A percentile compares a stretch with the other conserved stretches of the same genome.
These are phyloP conservation scores for Aschersonia sp. DNA, from an alignment of 2,329 filamentous ascomycete genomes.

Conservation along the genomic window DNA sequence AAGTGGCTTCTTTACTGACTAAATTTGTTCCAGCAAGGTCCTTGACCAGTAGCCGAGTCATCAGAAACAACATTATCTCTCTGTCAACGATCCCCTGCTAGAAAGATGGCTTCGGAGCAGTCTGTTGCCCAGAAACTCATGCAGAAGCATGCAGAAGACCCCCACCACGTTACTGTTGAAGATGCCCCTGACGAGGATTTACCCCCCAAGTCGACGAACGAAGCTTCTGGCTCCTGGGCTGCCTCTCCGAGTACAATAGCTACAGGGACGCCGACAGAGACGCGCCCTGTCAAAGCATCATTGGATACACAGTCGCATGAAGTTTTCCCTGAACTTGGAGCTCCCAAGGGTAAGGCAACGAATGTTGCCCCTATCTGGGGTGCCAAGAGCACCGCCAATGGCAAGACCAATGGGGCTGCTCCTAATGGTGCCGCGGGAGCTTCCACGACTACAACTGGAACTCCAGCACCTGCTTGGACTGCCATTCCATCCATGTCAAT, in stretches of 20 bases:
- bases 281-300: conserved; percentile 23
- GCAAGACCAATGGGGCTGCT: conserved; percentile 38
- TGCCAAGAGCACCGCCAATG: conserved; percentile 44
- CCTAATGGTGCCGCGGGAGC: conserved; percentile 41
- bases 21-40: neutral
- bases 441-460: conserved; percentile 48
- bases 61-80: neutral
- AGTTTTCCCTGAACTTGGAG: conserved; percentile 82
- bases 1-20: too few relatives aligned
- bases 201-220: conserved; percentile 34
- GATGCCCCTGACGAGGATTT: conserved; percentile 72
- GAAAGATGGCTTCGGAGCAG: conserved; percentile 32
- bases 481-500: conserved; percentile 45
- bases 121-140: conserved; percentile 48
- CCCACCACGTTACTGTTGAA: conserved; percentile 57
- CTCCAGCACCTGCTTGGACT: conserved; percentile 24
- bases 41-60: neutral
- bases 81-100: neutral
- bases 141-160: conserved; percentile 42
- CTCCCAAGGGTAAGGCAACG: conserved; percentile 49
- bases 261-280: conserved; percentile 53
- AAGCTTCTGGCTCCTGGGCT: conserved; percentile 30
- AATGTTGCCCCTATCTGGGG: conserved; percentile 65
- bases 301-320: conserved; percentile 83
- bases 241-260: conserved; percentile 45